phyloP scores from a whole-genome alignment of 148 eudicot genomes.

The Agrostemma githago region DNA sequence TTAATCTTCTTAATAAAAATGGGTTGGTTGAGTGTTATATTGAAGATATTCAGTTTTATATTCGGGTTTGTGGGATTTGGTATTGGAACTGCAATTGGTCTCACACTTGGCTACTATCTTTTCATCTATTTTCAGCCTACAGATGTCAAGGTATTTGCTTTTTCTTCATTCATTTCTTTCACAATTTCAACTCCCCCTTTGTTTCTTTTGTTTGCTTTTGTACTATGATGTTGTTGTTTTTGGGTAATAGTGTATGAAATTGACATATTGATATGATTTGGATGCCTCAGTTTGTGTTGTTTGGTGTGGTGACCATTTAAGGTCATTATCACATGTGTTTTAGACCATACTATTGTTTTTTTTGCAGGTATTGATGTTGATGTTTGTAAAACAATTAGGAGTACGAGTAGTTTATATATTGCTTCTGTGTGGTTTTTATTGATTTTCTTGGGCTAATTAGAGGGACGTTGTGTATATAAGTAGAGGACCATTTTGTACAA shows the following conservation, averaged over 20 bases:
- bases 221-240: background rate
- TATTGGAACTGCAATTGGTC: conserved; percentile 42
- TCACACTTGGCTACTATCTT: conserved; percentile 59
- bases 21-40: conserved; percentile 40
- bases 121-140: conserved; percentile 65
- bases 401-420: no score
- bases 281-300: background rate
- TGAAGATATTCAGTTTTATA: conserved; percentile 18
- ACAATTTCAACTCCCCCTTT: background rate
- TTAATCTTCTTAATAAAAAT: conserved; percentile 20
- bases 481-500: background rate
- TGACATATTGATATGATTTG: background rate
- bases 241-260: background rate
- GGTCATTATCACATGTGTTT: conserved; percentile 1
- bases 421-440: background rate
- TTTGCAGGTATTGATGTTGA: background rate
- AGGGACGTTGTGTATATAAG: background rate
- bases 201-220: background rate
- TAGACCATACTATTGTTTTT: background rate
- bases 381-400: background rate
- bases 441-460: background rate
- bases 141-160: conserved; percentile 43
- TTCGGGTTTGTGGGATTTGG: background rate
- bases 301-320: background rate
- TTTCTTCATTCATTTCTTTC: background rate